A percentile compares a stretch with the other conserved stretches of the same genome.
phyloP scores from a whole-genome alignment of 2,329 filamentous ascomycete genomes.

The Pseudocercospora crystallina region DNA sequence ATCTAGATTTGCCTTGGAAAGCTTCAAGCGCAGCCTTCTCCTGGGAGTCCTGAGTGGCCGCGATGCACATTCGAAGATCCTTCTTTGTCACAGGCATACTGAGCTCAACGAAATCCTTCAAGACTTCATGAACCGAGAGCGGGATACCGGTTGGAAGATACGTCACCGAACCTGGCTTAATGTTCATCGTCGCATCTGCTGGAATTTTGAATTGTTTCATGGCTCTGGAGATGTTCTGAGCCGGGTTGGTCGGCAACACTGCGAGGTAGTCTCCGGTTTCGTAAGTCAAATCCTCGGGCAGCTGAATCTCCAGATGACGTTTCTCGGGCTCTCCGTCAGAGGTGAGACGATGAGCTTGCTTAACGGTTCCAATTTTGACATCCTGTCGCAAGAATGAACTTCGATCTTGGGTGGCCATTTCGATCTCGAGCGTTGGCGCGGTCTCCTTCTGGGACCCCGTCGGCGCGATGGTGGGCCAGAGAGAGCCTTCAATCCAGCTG shows the following conservation, averaged over 20 bases:
- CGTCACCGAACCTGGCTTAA: constrained; percentile 57
- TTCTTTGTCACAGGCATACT: constrained; percentile 61
- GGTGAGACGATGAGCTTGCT: constrained; percentile 1
- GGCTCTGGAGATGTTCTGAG: constrained; percentile 58
- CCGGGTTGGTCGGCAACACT: constrained; percentile 60
- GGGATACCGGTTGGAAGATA: constrained; percentile 61
- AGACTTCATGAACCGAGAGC: constrained; percentile 61
- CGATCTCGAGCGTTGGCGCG: constrained; percentile 18
- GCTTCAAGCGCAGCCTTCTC: constrained; percentile 15
- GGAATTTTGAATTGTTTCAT: constrained; percentile 64
- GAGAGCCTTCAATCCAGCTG: constrained; percentile 30
- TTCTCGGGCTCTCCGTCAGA: constrained; percentile 51
- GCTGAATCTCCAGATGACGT: constrained; percentile 48
- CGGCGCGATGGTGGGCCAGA: background rate
- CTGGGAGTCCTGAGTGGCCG: too few species aligned
- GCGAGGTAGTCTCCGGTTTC: constrained; percentile 52
- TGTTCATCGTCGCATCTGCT: constrained; percentile 57
- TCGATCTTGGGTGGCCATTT: constrained; percentile 2
- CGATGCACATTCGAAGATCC: background rate
- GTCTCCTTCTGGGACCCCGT: too few species aligned
- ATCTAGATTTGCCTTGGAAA: constrained; percentile 52
- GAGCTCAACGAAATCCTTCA: constrained; percentile 70
- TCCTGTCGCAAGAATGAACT: constrained; percentile 59
- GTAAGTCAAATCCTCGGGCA: constrained; percentile 57
- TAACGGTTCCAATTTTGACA: constrained; percentile 60